phyloP scores from a whole-genome alignment of 23 red algal species.

The Agarophyton chilense region DNA sequence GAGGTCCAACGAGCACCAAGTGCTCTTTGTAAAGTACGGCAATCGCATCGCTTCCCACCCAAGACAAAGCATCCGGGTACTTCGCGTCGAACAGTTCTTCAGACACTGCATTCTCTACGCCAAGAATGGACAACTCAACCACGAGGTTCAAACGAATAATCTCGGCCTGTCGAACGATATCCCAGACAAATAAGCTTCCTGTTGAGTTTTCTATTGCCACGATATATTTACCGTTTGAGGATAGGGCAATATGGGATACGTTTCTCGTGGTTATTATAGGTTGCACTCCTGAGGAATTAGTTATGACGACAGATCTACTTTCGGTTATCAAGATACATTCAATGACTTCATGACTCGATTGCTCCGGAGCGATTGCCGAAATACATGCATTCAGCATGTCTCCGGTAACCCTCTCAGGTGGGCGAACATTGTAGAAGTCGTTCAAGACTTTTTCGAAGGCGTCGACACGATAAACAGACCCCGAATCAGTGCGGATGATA shows the following conservation, averaged over 20 bases:
- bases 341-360: constrained; percentile 6
- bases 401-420: constrained; percentile 24
- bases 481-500: constrained; percentile 43
- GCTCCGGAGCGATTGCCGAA: not conserved
- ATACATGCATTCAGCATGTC: constrained; percentile 18
- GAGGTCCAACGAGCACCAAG: constrained; percentile 62
- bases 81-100: constrained; percentile 45
- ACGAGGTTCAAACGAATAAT: constrained; percentile 56
- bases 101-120: constrained; percentile 26
- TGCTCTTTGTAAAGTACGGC: constrained; percentile 57
- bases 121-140: constrained; percentile 36
- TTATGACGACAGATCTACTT: not conserved
- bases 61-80: constrained; percentile 48
- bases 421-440: not conserved
- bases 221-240: constrained; percentile 26
- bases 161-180: not conserved
- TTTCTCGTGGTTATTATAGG: not conserved
- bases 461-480: constrained; percentile 29
- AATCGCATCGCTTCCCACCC: constrained; percentile 64
- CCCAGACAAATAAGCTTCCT: constrained; percentile 39
- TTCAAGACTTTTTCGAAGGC: constrained; percentile 18
- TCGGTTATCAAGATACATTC: constrained; percentile 47
- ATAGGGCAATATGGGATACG: constrained; percentile 40
- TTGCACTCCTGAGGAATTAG: constrained; percentile 26
- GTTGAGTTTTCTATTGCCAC: constrained; percentile 37